A percentile compares a stretch with the other conserved stretches of the same genome.
phyloP scores from a whole-genome alignment of 257 asterid species.

The Solanum bukasovii region DNA sequence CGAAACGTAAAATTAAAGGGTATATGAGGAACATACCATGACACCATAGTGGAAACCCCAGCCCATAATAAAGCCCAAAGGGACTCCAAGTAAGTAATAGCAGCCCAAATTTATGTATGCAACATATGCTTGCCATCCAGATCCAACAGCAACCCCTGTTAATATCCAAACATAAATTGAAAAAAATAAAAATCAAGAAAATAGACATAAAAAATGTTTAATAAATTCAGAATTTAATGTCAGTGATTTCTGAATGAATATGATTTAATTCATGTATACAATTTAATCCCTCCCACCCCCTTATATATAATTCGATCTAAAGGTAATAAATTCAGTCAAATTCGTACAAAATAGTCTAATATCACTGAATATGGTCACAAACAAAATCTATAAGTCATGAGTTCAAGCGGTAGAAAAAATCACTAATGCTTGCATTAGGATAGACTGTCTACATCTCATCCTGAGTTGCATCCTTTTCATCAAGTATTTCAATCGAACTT shows the following conservation, averaged over 20 bases:
- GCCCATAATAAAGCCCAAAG: constrained; percentile 33
- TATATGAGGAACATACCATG: constrained; percentile 22
- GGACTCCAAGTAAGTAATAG: constrained; percentile 38
- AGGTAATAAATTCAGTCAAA: not conserved
- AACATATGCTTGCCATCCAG: constrained; percentile 50
- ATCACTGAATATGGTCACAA: not conserved
- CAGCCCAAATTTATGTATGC: constrained; percentile 41
- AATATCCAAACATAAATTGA: not conserved
- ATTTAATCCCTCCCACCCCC: not conserved
- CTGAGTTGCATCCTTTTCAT: not conserved
- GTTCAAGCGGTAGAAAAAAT: not conserved
- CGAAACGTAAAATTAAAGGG: not conserved
- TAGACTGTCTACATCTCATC: not conserved
- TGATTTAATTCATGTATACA: not conserved
- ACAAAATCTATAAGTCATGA: not conserved
- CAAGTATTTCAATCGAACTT: not conserved
- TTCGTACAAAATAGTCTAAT: not conserved
- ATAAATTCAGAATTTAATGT: not conserved
- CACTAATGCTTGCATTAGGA: not conserved
- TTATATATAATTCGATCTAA: not conserved
- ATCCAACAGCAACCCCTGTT: constrained; percentile 51
- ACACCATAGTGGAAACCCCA: constrained; percentile 37
- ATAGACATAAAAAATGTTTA: not conserved
- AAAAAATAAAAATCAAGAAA: not conserved
- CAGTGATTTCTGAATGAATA: not conserved